These are phyloP conservation scores for Barnettozyma sp. DNA, from an alignment of 805 yeast species.

Conservation along the genomic window DNA sequence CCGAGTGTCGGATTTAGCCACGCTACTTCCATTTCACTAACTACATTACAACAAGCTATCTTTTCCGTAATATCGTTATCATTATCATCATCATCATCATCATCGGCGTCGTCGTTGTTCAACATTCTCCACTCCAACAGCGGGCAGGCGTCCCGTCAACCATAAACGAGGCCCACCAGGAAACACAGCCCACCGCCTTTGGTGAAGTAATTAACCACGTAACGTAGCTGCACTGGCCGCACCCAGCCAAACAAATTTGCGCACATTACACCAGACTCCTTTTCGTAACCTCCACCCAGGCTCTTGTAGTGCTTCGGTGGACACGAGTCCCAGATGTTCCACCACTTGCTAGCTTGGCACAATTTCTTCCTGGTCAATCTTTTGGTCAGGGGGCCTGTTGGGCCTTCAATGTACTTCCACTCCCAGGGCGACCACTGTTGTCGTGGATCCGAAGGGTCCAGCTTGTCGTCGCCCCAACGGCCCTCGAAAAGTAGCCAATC, in stretches of 20 bases:
- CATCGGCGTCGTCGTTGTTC: too few species aligned
- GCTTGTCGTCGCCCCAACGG: constrained; percentile 83
- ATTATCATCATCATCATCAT: too few species aligned
- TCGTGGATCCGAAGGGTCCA: constrained; percentile 61
- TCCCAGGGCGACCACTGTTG: constrained; percentile 86
- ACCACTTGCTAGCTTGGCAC: constrained; percentile 87
- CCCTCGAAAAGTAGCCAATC: constrained; percentile 79
- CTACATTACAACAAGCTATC: too few species aligned
- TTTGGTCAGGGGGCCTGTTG: constrained; percentile 81
- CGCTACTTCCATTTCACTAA: too few species aligned
- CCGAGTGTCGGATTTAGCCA: too few species aligned
- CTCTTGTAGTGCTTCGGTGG: constrained; percentile 65
- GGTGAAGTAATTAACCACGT: constrained; percentile 40
- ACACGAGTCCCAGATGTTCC: constrained; percentile 84
- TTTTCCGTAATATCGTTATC: too few species aligned
- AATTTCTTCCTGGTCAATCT: constrained; percentile 61
- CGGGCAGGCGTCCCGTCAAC: too few species aligned
- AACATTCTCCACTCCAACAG: too few species aligned
- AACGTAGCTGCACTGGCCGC: constrained; percentile 44
- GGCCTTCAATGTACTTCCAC: constrained; percentile 89
- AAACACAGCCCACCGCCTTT: constrained; percentile 61
- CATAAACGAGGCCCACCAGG: constrained; percentile 43
- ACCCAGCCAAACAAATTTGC: constrained; percentile 54
- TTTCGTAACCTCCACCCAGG: constrained; percentile 84
- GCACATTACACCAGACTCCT: constrained; percentile 75